Evolutionary conservation across 495 filamentous ascomycete species (phyloP), one percentile per base, ranked within the genome.

Genomic region (Aspergillus asperescens): DNA sequence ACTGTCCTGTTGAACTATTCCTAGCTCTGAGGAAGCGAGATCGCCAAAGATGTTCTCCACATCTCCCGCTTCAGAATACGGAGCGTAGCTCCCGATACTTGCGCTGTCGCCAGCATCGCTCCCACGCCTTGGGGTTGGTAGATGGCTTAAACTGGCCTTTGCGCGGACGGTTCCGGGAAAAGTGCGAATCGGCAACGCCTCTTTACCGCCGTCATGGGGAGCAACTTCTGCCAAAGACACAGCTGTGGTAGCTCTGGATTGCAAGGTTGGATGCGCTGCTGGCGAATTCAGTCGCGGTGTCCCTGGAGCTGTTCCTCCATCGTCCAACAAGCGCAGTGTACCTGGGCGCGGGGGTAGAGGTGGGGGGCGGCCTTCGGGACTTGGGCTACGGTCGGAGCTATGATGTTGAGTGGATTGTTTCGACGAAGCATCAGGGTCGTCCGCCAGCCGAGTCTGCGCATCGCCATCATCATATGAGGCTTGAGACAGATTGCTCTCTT

Each of bases 31-130:
- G 4, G 59, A 53, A 18, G 83, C 78, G 38, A 76, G 74, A 31
- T 89, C 89, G 9, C 85, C 83, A 23, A 97, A 78, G 32, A 96
- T 71, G 58, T 90, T 91, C 54, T 93, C 92, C 56, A 94, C 89
- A 23, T 85, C 86, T 5, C 83, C 81, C 8, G 79, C 74, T 22
- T 85, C 87, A 15, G 86, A 55, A 6, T 89, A 90, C 8, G 87
- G 89, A 8, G 85, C 80, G 65, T 83, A 84, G 74, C 90, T 96
- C 67, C 80, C 81, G 34, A 97, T 74, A 63, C 94, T 97, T 54
- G 85, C 82, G 8, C 81, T 81, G 56, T 97, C 94, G 39, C 84
- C 86, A n/a, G 72, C 70, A 49, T 89, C 87, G 57, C 81, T 85
- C 7, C 63, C 51, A 7, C 34, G 72, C 54, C 65, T 71, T n/a